Conservation (phyloP, 257 asterid genomes). For the Paraleonurus japonicus region DNA sequence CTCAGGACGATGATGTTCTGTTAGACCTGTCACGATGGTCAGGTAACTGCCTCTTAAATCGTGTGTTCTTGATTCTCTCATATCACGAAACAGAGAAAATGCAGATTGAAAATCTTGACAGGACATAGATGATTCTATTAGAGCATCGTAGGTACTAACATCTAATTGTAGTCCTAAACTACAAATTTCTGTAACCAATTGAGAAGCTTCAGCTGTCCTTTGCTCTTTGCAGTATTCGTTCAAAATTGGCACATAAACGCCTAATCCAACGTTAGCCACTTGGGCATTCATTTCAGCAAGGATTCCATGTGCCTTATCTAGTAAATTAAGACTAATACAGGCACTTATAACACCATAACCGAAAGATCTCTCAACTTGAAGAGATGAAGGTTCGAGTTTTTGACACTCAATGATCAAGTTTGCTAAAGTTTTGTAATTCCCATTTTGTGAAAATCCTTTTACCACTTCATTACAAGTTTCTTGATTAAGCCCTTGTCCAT, state of each 20-base stretch:
- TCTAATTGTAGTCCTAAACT: conserved; percentile 64
- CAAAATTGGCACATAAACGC: conserved; percentile 74
- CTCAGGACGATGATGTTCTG: conserved; percentile 92
- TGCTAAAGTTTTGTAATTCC: conserved; percentile 57
- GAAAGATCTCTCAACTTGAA: conserved; percentile 52
- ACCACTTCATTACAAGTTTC: conserved; percentile 65
- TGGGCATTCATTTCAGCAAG: conserved; percentile 84
- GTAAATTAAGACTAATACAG: conserved; percentile 56
- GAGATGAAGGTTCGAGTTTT: conserved; percentile 57
- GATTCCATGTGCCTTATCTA: conserved; percentile 75
- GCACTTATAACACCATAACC: conserved; percentile 76
- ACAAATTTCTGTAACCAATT: conserved; percentile 66
- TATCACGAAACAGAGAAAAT: conserved; percentile 84
- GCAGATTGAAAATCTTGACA: conserved; percentile 96
- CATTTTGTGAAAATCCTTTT: conserved; percentile 53
- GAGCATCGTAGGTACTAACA: conserved; percentile 56
- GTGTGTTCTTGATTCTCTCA: conserved; percentile 74
- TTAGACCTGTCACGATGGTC: conserved; percentile 94
- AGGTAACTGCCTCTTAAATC: conserved; percentile 74
- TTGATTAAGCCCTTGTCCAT: conserved; percentile 37
- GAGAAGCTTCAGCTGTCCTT: conserved; percentile 89
- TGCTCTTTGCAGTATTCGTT: conserved; percentile 76
- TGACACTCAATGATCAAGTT: conserved; percentile 68
- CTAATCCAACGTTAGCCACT: conserved; percentile 65
- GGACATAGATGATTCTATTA: conserved; percentile 85